These are phyloP conservation scores for Ogataea pignaliae DNA, from an alignment of 805 yeast genomes.

Conservation along the genomic window DNA sequence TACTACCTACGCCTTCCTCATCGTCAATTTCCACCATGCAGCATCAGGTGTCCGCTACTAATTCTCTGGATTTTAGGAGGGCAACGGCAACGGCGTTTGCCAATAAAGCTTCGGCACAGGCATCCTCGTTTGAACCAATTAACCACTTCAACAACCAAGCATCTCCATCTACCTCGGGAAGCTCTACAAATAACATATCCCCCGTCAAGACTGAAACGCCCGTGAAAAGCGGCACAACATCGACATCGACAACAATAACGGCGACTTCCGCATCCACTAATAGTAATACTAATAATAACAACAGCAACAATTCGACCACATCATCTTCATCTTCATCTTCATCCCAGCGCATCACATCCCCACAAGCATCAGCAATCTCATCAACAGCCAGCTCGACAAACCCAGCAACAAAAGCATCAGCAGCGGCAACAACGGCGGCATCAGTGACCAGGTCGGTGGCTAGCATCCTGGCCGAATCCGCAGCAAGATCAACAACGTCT, in stretches of 20 bases:
- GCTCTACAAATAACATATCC: not conserved
- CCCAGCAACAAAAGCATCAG: conserved; percentile 5
- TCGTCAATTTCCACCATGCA: not conserved
- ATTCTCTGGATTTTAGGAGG: conserved; percentile 7
- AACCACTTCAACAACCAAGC: conserved; percentile 2
- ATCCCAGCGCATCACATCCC: not conserved
- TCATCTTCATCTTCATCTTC: not conserved
- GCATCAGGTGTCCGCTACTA: conserved; percentile 1
- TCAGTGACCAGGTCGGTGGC: not conserved
- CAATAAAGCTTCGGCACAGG: conserved; percentile 7
- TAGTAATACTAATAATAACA: not conserved
- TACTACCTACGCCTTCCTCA: not conserved
- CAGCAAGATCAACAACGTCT: conserved; percentile 3
- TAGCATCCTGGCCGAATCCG: not conserved
- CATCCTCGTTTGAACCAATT: conserved; percentile 10
- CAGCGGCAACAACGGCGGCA: not conserved
- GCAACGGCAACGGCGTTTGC: conserved; percentile 5
- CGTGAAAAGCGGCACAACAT: not conserved
- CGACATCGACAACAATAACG: not conserved
- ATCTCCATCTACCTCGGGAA: not conserved
- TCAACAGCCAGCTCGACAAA: not conserved
- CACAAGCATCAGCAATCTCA: not conserved
- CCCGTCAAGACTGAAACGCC: not conserved
- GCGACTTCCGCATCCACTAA: not conserved
- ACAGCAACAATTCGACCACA: not conserved